Base-by-base conservation (phyloP, 1,139 yeast genomes). In the Blastobotrys elegans region DNA sequence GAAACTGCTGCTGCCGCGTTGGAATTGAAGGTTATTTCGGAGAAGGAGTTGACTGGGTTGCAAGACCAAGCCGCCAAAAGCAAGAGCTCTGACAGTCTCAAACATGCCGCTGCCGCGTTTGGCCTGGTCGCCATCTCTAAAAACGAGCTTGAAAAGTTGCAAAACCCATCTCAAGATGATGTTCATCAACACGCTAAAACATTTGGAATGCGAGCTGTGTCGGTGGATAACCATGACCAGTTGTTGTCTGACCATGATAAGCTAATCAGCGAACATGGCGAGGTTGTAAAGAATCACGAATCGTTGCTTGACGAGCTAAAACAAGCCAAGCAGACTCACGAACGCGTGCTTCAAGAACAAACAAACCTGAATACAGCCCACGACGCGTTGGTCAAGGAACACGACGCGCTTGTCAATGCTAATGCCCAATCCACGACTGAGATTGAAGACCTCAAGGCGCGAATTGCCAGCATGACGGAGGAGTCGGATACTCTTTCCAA, bases 61-160 rank as follows among this genome's bases (percentile, higher is more conserved):
- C 30, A 47, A 26, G 14, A 44, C 2, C 26, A 41, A 3, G 48
- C 43, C 18, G 18, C 36, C 38, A 35, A 38, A 22, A 36, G 48
- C 14, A 41, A 41, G 31, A 39, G 66, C 11, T 53, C 58, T 39
- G 60, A 63, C 6, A 69, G 62, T 34, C 56, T 68, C 36, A 54
- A 62, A 18, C 57, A 66, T 30, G 61, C 65, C n/a, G 73, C 74
- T 3, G 62, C 64, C 43, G 56, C 50, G 6, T 46, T 51, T 31
- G 60, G 57, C 7, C 47, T 60, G 27, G 59, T 57, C 7, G 52
- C 58, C 13, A 35, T 60, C 16, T 53, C 58, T 14, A 47, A 44
- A 16, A 46, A 44, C 2, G 56, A 52, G 4, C 50, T 53, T 31
- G 48, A 50, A 5, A 33, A 44, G 24, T 46, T 55, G 20, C 49